Conservation (phyloP, 805 yeast species). For the Saturnispora silvae region DNA sequence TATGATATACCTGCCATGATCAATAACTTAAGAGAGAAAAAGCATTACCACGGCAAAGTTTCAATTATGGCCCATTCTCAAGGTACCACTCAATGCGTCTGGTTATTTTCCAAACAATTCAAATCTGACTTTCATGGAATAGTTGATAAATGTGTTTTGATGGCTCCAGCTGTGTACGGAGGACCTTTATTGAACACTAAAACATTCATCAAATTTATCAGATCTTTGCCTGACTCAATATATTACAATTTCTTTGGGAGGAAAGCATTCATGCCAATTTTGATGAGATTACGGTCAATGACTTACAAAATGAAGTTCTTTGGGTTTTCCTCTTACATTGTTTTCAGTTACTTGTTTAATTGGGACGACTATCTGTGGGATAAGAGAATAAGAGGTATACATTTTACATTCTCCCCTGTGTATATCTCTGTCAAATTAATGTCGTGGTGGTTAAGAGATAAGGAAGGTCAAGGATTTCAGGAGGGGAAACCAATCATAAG, state of each 20-base stretch:
- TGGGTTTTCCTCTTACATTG: conserved; percentile 58
- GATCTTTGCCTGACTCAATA: conserved; percentile 33
- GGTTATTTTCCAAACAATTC: conserved; percentile 46
- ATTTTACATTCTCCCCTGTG: conserved; percentile 79
- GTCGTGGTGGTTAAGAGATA: conserved; percentile 81
- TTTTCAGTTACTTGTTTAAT: conserved; percentile 79
- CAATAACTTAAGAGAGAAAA: conserved; percentile 39
- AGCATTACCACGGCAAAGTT: conserved; percentile 31
- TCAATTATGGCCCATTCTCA: conserved; percentile 80
- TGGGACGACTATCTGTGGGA: conserved; percentile 84
- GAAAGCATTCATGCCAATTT: conserved; percentile 65
- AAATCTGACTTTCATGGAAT: conserved; percentile 31
- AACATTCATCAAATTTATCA: conserved; percentile 50
- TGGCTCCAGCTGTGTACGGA: conserved; percentile 89
- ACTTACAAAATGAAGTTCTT: conserved; percentile 43
- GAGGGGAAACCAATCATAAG: conserved; percentile 39
- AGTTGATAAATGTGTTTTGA: conserved; percentile 57
- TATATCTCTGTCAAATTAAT: conserved; percentile 70
- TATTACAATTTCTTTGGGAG: conserved; percentile 58
- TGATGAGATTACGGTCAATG: conserved; percentile 47
- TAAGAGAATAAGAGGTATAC: conserved; percentile 50
- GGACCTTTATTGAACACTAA: conserved; percentile 63
- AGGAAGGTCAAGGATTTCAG: conserved; percentile 36
- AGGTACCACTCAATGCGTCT: conserved; percentile 81
- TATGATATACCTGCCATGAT: conserved; percentile 70